Conservation (phyloP, 257 asterid species). For the Forsythia viridissima region DNA sequence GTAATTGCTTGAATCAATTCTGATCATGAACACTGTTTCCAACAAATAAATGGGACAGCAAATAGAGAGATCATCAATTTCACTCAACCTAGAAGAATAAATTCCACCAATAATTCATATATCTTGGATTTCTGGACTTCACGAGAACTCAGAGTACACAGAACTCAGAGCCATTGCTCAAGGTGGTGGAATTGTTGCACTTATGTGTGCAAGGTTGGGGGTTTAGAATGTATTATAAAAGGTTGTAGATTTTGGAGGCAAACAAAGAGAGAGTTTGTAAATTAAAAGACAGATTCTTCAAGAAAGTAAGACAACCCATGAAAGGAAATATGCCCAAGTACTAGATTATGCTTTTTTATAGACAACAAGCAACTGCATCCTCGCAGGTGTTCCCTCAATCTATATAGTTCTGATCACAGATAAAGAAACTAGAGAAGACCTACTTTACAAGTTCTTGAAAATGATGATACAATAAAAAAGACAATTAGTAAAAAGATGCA, state of each 20-base stretch:
- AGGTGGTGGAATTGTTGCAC: constrained; percentile 4
- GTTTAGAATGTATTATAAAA: neutral
- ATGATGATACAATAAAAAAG: too few species aligned
- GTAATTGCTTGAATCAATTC: constrained; percentile 8
- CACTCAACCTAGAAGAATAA: neutral
- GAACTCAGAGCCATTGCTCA: constrained; percentile 14
- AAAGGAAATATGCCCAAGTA: too few species aligned
- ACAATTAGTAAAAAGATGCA: too few species aligned
- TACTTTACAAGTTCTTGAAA: too few species aligned
- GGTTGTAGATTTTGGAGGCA: constrained; percentile 13
- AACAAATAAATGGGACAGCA: constrained; percentile 5
- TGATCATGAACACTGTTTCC: constrained; percentile 2
- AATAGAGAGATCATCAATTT: neutral
- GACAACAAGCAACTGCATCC: too few species aligned
- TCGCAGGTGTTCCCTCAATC: too few species aligned
- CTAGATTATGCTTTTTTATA: too few species aligned
- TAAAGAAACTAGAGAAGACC: too few species aligned
- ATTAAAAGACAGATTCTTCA: constrained; percentile 5
- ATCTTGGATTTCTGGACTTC: neutral
- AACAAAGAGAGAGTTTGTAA: neutral
- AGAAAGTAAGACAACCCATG: neutral
- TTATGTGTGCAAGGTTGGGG: too few species aligned
- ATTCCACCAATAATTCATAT: neutral
- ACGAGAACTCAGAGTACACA: constrained; percentile 9
- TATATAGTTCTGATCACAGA: too few species aligned